Base-by-base conservation (phyloP, 768 basidiomycete genomes). In the Podaxis sp. region DNA sequence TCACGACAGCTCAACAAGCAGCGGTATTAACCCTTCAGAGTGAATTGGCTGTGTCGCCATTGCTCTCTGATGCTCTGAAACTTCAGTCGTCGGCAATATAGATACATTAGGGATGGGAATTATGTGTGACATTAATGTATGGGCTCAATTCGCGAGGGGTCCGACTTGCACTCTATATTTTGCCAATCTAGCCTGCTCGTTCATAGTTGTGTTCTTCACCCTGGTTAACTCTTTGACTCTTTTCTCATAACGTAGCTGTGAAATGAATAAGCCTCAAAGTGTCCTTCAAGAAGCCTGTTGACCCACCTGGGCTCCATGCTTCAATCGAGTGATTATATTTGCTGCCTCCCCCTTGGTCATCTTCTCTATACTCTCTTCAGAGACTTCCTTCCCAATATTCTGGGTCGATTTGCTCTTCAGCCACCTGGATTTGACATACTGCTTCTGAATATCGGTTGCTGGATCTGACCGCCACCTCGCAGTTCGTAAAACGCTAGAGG, bases 341-440 rank as follows among this genome's bases (percentile, higher is more conserved):
- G 88, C 89, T 29, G 92, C 91, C 65, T 90, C 81, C 2, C 93
- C 93, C 71, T 91, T 93, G 1, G 85, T 93, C 67, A 95, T 68
- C 0, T 62, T 73, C 50, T 68, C 71, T 4, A 85, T 70, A 49
- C 72, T 75, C 33, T 76, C 68, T 8, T 71, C 71, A 24, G 65
- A 67, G 24, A 63, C 63, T 4, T 67, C 66, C 37, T 71, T 59
- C 17, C 69, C 69, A n/a, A 62, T 69, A 17, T 55, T 43, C 64
- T 53, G 66, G 60, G 59, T 69, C 50, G 55, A 66, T 64, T 65
- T 41, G 9, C 41, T 64, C 49, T 66, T 77, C 63, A 72, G 70
- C 78, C 83, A 84, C 38, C 86, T 78, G 66, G 84, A 87, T 7
- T 68, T 66, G 43, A 94, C 73, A 25, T 89, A 76, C 1, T 73